phyloP scores from a whole-genome alignment of 495 filamentous ascomycete species.

The Diplogelasinospora grovesii region DNA sequence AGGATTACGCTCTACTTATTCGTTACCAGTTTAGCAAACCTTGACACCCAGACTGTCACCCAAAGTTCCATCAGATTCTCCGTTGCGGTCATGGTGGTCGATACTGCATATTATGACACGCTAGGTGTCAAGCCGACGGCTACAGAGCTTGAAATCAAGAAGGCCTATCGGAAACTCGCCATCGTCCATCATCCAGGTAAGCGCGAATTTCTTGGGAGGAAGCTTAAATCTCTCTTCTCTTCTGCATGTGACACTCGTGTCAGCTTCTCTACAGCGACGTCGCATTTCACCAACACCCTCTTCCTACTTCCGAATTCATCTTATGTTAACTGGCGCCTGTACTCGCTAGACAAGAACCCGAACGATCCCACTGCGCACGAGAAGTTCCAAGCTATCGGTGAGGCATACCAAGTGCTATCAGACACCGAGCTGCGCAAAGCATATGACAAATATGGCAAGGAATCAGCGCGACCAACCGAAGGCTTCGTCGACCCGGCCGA shows the following conservation, averaged over 20 bases:
- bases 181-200: slow-evolving; percentile 62
- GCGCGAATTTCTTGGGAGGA: too few relatives aligned
- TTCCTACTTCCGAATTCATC: not conserved
- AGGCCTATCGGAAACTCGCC: slow-evolving; percentile 95
- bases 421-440: slow-evolving; percentile 76
- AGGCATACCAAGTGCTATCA: slow-evolving; percentile 96
- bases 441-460: slow-evolving; percentile 97
- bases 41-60: too few relatives aligned
- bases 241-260: not conserved
- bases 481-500: slow-evolving; percentile 96
- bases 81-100: slow-evolving; percentile 61
- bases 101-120: slow-evolving; percentile 84
- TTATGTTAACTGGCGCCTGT: slow-evolving; percentile 9
- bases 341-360: slow-evolving; percentile 84
- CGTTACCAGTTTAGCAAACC: too few relatives aligned
- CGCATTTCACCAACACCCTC: not conserved
- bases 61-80: too few relatives aligned
- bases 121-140: slow-evolving; percentile 83
- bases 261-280: not conserved
- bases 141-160: slow-evolving; percentile 96
- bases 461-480: slow-evolving; percentile 74
- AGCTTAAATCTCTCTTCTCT: slow-evolving; percentile 4
- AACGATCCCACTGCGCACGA: slow-evolving; percentile 90
- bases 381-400: slow-evolving; percentile 91
- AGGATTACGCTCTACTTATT: too few relatives aligned